phyloP scores from a whole-genome alignment of 257 asterid species.

The Rauvolfia tetraphylla region DNA sequence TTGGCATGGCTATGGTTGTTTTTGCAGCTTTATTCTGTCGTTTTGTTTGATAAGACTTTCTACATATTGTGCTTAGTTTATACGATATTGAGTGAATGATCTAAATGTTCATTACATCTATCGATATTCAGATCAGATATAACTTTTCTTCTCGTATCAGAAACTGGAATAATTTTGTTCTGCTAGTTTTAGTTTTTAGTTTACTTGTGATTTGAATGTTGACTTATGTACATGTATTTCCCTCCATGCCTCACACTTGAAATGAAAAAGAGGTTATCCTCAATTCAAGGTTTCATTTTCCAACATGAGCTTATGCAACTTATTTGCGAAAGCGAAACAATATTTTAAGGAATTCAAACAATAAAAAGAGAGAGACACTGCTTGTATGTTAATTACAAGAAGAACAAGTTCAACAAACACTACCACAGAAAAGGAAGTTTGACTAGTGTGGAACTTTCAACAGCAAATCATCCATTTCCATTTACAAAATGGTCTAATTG shows the following conservation, averaged over 20 bases:
- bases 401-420: background rate
- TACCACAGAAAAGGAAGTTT: too few species aligned
- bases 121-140: background rate
- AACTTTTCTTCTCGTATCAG: background rate
- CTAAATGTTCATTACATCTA: background rate
- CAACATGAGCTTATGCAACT: too few species aligned
- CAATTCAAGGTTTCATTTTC: background rate
- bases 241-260: background rate
- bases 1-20: conserved; percentile 21
- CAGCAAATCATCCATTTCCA: conserved; percentile 2
- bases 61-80: background rate
- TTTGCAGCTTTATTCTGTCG: conserved; percentile 1
- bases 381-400: too few species aligned
- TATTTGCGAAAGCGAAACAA: background rate
- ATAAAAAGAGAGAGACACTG: background rate
- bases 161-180: conserved; percentile 1
- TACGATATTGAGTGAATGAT: background rate
- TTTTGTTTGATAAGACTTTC: background rate
- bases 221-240: background rate
- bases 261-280: background rate
- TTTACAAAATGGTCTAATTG: background rate
- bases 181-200: background rate
- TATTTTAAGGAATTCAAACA: background rate
- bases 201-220: background rate
- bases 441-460: background rate